phyloP scores from a whole-genome alignment of 768 basidiomycete species.

The Hygrocybe coccinea region DNA sequence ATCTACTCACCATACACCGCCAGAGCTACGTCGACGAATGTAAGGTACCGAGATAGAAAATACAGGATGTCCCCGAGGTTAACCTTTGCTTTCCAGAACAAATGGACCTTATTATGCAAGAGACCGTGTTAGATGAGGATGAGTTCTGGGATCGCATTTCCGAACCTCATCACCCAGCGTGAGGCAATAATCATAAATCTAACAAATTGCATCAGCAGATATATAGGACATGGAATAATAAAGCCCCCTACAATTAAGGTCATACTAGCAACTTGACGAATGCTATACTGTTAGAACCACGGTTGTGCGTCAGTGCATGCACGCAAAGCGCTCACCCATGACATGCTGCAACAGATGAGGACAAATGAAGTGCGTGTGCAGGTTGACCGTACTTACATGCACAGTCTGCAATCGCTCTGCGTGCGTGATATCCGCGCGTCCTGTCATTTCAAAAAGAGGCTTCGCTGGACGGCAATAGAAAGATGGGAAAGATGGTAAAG shows the following conservation, averaged over 20 bases:
- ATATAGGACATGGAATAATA: neutral
- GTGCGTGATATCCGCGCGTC: no score
- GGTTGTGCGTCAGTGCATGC: no score
- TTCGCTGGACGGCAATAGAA: no score
- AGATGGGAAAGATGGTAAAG: no score
- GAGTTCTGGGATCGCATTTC: neutral
- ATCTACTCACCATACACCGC: neutral
- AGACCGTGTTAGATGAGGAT: neutral
- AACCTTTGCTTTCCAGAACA: neutral
- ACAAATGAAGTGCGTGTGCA: no score
- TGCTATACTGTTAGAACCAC: neutral
- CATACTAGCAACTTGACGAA: neutral
- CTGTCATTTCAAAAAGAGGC: no score
- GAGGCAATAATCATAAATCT: neutral
- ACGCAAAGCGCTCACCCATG: no score
- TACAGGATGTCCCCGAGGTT: neutral
- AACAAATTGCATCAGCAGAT: neutral
- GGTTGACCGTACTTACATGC: no score
- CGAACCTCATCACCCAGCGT: neutral
- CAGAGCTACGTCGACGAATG: neutral
- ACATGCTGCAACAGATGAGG: no score
- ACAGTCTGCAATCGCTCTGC: no score
- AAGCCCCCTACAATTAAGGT: neutral
- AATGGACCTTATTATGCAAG: neutral
- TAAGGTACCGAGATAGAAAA: conserved; percentile 1